phyloP scores from a whole-genome alignment of 331 rosid genomes.

The Stylosanthes scabra region DNA sequence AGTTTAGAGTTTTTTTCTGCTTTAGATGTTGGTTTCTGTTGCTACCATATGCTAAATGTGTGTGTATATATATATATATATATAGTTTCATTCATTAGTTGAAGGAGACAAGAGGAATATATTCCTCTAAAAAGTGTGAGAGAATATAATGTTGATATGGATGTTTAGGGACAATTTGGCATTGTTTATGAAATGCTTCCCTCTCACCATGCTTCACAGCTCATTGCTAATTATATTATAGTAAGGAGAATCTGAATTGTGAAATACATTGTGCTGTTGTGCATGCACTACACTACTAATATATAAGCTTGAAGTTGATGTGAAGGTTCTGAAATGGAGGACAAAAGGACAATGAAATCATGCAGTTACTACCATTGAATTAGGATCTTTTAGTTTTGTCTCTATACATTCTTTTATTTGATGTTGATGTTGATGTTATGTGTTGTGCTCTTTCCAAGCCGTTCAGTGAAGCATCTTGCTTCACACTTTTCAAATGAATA shows the following conservation, averaged over 20 bases:
- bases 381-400: neutral
- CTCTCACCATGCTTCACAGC: constrained; percentile 29
- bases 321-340: neutral
- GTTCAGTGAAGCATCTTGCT: neutral
- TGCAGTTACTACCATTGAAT: neutral
- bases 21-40: neutral
- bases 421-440: neutral
- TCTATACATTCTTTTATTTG: neutral
- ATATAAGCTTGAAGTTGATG: neutral
- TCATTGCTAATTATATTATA: constrained; percentile 31
- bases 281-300: neutral
- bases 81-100: constrained; percentile 2
- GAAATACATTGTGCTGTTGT: neutral
- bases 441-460: neutral
- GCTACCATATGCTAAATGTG: constrained; percentile 8
- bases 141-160: constrained; percentile 30
- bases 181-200: constrained; percentile 33
- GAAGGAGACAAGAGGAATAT: constrained; percentile 47
- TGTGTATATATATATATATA: constrained; percentile 17
- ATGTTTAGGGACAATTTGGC: constrained; percentile 16
- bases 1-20: neutral
- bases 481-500: constrained; percentile 13
- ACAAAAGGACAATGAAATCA: neutral
- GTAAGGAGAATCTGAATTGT: constrained; percentile 34
- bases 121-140: constrained; percentile 33